These are phyloP conservation scores for Holtermannia corniformis DNA, from an alignment of 768 basidiomycete species.

Conservation along the genomic window DNA sequence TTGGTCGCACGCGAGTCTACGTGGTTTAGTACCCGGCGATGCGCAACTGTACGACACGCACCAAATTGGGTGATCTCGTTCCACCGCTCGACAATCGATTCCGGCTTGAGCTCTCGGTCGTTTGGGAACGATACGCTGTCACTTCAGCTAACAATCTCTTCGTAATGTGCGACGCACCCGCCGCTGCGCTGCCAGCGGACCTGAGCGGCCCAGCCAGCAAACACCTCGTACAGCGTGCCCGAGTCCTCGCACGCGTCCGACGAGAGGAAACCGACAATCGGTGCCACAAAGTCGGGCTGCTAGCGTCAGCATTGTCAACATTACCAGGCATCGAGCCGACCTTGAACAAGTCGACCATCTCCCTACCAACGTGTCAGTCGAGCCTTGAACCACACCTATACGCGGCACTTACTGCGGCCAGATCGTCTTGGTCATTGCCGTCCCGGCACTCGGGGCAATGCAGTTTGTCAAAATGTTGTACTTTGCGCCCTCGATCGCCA, in stretches of 20 bases:
- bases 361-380: constrained; percentile 18
- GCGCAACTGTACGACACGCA: constrained; percentile 29
- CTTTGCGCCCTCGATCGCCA: constrained; percentile 83
- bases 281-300: constrained; percentile 83
- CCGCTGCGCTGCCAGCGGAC: constrained; percentile 86
- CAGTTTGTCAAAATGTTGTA: constrained; percentile 83
- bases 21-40: constrained; percentile 1
- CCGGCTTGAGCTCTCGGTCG: constrained; percentile 63
- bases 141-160: not conserved
- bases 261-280: constrained; percentile 79
- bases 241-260: constrained; percentile 68
- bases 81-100: constrained; percentile 74
- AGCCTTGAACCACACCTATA: not conserved
- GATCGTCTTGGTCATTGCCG: constrained; percentile 79
- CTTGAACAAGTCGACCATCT: constrained; percentile 80
- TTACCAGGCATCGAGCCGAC: constrained; percentile 37
- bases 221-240: constrained; percentile 72
- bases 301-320: not conserved
- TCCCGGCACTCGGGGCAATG: constrained; percentile 79
- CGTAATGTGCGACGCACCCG: constrained; percentile 49
- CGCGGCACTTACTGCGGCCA: constrained; percentile 47
- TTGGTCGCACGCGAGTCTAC: constrained; percentile 55
- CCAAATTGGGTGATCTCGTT: constrained; percentile 71
- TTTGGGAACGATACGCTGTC: constrained; percentile 55
- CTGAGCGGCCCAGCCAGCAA: constrained; percentile 84